Evolutionary conservation across 164 flowering plant species (phyloP).

Genomic region (Vitis cinerea): DNA sequence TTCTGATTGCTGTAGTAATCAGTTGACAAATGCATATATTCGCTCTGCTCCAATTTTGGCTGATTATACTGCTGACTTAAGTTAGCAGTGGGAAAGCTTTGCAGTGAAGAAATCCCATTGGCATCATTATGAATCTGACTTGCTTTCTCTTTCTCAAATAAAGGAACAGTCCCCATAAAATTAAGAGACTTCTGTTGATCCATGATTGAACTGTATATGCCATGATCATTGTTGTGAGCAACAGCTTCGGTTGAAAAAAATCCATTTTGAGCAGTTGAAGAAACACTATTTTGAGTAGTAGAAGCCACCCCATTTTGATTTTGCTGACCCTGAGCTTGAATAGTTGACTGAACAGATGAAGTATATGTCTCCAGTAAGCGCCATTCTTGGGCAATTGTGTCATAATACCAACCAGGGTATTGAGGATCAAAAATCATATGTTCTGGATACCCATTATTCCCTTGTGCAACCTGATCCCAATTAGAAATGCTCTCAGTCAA

Average conservation of each 20-base stretch:
- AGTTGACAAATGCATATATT: slow-evolving; percentile 34
- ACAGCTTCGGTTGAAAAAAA: slow-evolving; percentile 23
- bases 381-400: slow-evolving; percentile 74
- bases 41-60: slow-evolving; percentile 32
- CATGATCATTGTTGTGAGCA: slow-evolving; percentile 20
- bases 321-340: slow-evolving; percentile 33
- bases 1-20: slow-evolving; percentile 48
- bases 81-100: slow-evolving; percentile 37
- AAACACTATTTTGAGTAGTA: not conserved
- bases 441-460: slow-evolving; percentile 57
- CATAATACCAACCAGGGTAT: slow-evolving; percentile 94
- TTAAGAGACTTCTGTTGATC: slow-evolving; percentile 34
- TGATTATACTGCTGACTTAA: slow-evolving; percentile 40
- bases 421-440: slow-evolving; percentile 95
- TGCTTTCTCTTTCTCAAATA: slow-evolving; percentile 23
- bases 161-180: slow-evolving; percentile 31
- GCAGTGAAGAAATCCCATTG: slow-evolving; percentile 24
- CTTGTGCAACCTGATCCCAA: slow-evolving; percentile 57
- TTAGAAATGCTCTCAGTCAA: slow-evolving; percentile 36
- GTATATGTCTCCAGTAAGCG: slow-evolving; percentile 52
- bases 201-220: slow-evolving; percentile 12
- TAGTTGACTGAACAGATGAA: slow-evolving; percentile 31
- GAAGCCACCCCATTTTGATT: slow-evolving; percentile 31
- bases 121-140: slow-evolving; percentile 30
- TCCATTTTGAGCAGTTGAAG: slow-evolving; percentile 38